These are phyloP conservation scores for Amanita bisporigera DNA, from an alignment of 1,284 basidiomycete genomes.

Conservation along the genomic window DNA sequence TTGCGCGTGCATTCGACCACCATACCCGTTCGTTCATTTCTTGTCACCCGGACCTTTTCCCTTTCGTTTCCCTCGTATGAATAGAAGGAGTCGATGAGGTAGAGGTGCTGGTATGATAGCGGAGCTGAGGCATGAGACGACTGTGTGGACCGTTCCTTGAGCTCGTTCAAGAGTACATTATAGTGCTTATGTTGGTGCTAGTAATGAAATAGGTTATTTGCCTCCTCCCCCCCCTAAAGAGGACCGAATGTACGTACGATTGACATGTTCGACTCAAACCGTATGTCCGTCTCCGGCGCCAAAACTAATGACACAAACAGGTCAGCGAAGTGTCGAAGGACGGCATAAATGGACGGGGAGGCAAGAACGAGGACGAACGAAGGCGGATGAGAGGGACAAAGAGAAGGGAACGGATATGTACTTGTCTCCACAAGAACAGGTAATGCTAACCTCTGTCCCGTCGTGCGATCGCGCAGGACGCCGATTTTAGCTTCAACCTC, in stretches of 20 bases:
- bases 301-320: slow-evolving; percentile 51
- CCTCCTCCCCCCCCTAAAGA: slow-evolving; percentile 18
- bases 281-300: slow-evolving; percentile 60
- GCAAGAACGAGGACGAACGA: background rate
- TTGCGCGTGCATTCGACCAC: slow-evolving; percentile 79
- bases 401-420: slow-evolving; percentile 51
- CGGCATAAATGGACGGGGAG: background rate
- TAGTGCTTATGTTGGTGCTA: slow-evolving; percentile 87
- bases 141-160: slow-evolving; percentile 50
- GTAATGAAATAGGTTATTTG: background rate
- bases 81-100: slow-evolving; percentile 87
- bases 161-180: slow-evolving; percentile 85
- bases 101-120: slow-evolving; percentile 79
- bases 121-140: slow-evolving; percentile 57
- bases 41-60: slow-evolving; percentile 85
- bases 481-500: slow-evolving; percentile 97
- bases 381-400: slow-evolving; percentile 13
- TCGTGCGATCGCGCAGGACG: slow-evolving; percentile 65
- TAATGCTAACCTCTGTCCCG: slow-evolving; percentile 63
- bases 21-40: slow-evolving; percentile 73
- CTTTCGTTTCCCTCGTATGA: slow-evolving; percentile 52
- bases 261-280: slow-evolving; percentile 94
- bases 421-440: slow-evolving; percentile 90
- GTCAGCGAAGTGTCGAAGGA: slow-evolving; percentile 15
- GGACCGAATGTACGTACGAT: slow-evolving; percentile 58